Evolutionary conservation across 225 moss, liverwort and hornwort genomes (phyloP), one percentile per base, ranked within the genome.

Genomic region (Thuidium tamariscinum): DNA sequence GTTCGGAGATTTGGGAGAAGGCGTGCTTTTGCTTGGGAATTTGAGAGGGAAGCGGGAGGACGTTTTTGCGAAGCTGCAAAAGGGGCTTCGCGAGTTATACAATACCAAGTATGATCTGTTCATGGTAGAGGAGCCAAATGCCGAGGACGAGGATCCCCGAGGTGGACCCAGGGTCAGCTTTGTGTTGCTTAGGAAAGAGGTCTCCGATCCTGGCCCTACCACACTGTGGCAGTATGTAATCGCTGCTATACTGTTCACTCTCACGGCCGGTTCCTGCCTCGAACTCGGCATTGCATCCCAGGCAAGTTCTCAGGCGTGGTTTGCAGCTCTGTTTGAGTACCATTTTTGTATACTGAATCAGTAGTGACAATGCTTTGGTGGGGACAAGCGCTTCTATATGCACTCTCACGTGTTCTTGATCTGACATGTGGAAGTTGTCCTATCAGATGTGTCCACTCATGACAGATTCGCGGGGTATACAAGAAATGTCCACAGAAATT

Each of bases 121-220:
- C 70, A 96, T 96, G 98, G 98, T 98, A 80, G 95, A 94, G 90
- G 98, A 98, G 83, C 98, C 98, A 26, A 96, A 98, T 87, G 91
- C 98, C 12, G 95, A 95, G 82, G 96, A 98, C 19, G 95, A 98
- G 81, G 98, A 98, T 91, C 95, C 96, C 19, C 88, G 98, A 51
- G 96, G 98, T 39, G 98, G 98, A 36, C 98, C 98, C 16, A 90
- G 96, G 48, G 95, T 98, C 63, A 98, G 96, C 88, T 96, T 98
- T 87, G 98, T 96, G 68, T 90, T 98, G 93, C 93, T 94, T 64
- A 90, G 96, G 87, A 93, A 95, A 83, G 98, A 98, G 84, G 96
- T 96, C 74, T 96, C 96, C 7, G 94, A 94, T 84, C 93, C 93
- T 62, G 96, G 96, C n/a, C 94, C 95, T 49, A 96, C 98, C 54